Evolutionary conservation across 768 basidiomycete genomes (phyloP), one percentile per base, ranked within the genome.

Genomic region (Fomitopsis pulvina): DNA sequence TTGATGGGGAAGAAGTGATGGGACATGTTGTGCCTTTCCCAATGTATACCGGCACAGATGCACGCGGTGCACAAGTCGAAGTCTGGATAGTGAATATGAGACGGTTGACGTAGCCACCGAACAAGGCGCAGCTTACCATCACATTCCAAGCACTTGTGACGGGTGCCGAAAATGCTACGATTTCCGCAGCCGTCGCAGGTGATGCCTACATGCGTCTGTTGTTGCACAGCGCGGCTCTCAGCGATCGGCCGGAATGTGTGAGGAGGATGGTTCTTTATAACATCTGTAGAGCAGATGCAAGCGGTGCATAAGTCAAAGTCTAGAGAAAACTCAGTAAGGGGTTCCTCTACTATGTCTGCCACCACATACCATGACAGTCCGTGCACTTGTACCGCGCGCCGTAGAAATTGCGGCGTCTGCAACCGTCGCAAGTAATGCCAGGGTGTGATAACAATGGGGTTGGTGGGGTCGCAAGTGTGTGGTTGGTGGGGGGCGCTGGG

Each of bases 121-220:
- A 20, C 29, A 3, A 5, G 29, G 1, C 21, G 28, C 8, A 1
- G 28, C 57, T 29, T n/a, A 56, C 59, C 74, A 47, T 72, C 70
- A 62, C 88, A 91, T 54, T 87, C 83, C 21, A 87, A 63, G 59
- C 89, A 92, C 64, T 90, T 91, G 62, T 87, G 82, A 40, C 90
- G 73, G 51, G 79, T 61, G 5, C 88, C 89, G 46, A 74, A 67
- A 38, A 91, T 71, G 2, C 63, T 73, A 21, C 65, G 58, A 3
- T 71, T 52, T 2, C 45, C 10, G 62, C 89, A 92, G n/a, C 55
- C 59, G 61, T 92, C 85, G 61, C 89, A 92, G 4, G 71, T 44
- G 16, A 87, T 68, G n/a, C 76, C 75, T 25, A 39, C 60, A 60
- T 88, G 85, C 14, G 28, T 46, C 2, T n/a, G 4, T 18, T 46